Evolutionary conservation across 306 rosid species (phyloP), one percentile per base, ranked within the genome.

Genomic region (Sophora flavescens): DNA sequence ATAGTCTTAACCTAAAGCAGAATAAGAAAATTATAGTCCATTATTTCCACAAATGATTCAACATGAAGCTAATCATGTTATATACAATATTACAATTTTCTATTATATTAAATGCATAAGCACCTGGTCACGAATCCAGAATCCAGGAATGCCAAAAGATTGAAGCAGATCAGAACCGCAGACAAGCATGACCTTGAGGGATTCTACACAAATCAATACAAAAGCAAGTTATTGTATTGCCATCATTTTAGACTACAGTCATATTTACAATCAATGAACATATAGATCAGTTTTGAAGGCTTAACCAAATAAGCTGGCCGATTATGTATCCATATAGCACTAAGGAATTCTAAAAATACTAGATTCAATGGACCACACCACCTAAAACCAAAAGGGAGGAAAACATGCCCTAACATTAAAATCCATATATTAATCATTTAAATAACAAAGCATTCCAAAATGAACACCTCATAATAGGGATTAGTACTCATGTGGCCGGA

Each of bases 111-210:
- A 14, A 32, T 53, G 35, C 68, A 36, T 3, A 76, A 56, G 32
- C 83, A 95, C 93, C 93, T 92, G 97, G 63, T 89, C 93, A 3
- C 42, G 84, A 59, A 88, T 82, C 99, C 97, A 95, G 16, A 75
- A 10, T 83, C 93, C 96, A 75, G 97, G 97, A 82, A 81, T 80
- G 61, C 84, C 69, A 73, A 92, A 95, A 71, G 97, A 92, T 30
- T 87, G 91, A 42, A 95, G 86, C 51, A 95, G 92, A 88, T 95
- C 99, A 45, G 99, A 92, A 82, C 97, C 99, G 50, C 99, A 95
- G 30, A 91, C 87, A 54, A 92, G 89, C 96, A 92, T 87, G 85
- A 91, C 90, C 86, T 86, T 89, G 32, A 95, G 86, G 62, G 89
- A 84, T 88, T 89, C 99, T 92, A 78, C 50, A 79, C 82, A 60